These are phyloP conservation scores for Bipolaris gigantea DNA, from an alignment of 2,329 filamentous ascomycete species.

Conservation along the genomic window DNA sequence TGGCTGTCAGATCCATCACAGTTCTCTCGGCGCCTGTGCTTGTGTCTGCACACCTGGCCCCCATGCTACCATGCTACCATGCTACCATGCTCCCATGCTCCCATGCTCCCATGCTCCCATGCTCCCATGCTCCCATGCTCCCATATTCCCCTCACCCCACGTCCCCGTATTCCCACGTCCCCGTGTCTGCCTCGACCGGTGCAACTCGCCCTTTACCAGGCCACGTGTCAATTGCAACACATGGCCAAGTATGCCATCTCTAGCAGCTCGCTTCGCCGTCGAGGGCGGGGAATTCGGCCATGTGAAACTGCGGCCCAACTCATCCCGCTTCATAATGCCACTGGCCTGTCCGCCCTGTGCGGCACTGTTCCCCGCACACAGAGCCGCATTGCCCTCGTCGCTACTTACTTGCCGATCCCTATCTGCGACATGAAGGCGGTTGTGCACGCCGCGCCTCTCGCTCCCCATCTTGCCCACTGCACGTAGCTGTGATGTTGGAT, in stretches of 20 bases:
- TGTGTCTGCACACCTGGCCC: too few relatives aligned
- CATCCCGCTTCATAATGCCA: background rate
- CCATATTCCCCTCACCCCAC: too few relatives aligned
- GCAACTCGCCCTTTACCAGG: slow-evolving; percentile 11
- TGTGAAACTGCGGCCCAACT: slow-evolving; percentile 1
- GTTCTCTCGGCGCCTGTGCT: background rate
- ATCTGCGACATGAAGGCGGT: too few relatives aligned
- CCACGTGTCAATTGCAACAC: slow-evolving; percentile 19
- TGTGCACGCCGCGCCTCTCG: background rate
- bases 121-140: too few relatives aligned
- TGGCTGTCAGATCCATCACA: background rate
- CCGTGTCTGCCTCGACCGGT: background rate
- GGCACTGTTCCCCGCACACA: background rate
- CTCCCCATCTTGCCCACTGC: background rate
- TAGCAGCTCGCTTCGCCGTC: background rate
- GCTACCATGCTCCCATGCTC: too few relatives aligned
- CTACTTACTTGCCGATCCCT: too few relatives aligned
- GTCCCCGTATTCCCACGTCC: too few relatives aligned
- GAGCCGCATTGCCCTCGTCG: background rate
- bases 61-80: too few relatives aligned
- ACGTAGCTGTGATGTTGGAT: slow-evolving; percentile 20
- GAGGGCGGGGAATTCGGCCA: slow-evolving; percentile 1
- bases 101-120: too few relatives aligned
- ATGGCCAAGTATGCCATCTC: slow-evolving; percentile 7
- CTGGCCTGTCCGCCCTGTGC: slow-evolving; percentile 4